phyloP scores from a whole-genome alignment of 2,329 filamentous ascomycete species.

The Stemphylium lycopersici region DNA sequence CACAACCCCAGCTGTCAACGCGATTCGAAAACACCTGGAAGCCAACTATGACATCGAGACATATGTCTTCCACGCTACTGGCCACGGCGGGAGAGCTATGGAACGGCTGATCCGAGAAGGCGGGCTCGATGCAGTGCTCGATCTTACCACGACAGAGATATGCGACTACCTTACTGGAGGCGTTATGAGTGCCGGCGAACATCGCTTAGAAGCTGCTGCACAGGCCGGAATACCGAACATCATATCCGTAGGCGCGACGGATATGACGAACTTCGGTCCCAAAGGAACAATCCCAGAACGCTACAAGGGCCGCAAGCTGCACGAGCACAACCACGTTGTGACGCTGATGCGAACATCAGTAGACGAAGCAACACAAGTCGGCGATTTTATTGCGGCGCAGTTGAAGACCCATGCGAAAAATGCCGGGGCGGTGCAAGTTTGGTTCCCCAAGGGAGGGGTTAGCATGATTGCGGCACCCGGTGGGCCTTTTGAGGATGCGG shows the following conservation, averaged over 20 bases:
- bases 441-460: slow-evolving; percentile 65
- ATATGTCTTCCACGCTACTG: slow-evolving; percentile 73
- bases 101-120: slow-evolving; percentile 65
- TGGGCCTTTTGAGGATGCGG: slow-evolving; percentile 59
- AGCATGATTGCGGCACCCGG: slow-evolving; percentile 64
- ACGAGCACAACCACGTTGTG: slow-evolving; percentile 69
- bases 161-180: slow-evolving; percentile 69
- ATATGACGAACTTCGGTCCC: slow-evolving; percentile 66
- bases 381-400: slow-evolving; percentile 61
- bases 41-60: slow-evolving; percentile 56
- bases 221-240: slow-evolving; percentile 64
- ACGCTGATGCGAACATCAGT: slow-evolving; percentile 69
- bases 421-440: slow-evolving; percentile 58
- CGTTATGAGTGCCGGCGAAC: slow-evolving; percentile 64
- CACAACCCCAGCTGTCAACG: slow-evolving; percentile 69
- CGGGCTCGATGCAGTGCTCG: slow-evolving; percentile 68
- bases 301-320: slow-evolving; percentile 59
- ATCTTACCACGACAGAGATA: slow-evolving; percentile 73
- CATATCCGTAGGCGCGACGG: slow-evolving; percentile 56
- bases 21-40: slow-evolving; percentile 58
- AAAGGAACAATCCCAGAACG: slow-evolving; percentile 61
- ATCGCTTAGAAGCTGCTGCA: slow-evolving; percentile 64
- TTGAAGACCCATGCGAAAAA: slow-evolving; percentile 52
- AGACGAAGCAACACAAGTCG: slow-evolving; percentile 64
- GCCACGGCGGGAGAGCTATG: slow-evolving; percentile 71